Base-by-base conservation (phyloP, 768 basidiomycete genomes). In the Agaricus sinodeliciosus region DNA sequence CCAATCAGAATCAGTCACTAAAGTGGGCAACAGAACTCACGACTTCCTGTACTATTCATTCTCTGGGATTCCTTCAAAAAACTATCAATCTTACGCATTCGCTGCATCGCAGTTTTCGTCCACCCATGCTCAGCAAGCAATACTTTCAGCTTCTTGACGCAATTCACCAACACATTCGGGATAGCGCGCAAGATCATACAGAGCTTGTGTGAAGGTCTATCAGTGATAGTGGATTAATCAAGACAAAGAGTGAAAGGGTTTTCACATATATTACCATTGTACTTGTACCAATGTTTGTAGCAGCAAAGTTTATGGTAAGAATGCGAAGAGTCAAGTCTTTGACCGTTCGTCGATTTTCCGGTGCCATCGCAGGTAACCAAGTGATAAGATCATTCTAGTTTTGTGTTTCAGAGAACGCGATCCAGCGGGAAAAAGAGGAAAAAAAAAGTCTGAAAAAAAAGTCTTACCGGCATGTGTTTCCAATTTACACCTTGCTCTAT, bases 41-140 rank as follows among this genome's bases (percentile, higher is more conserved):
- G n/a, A n/a, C 45, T 51, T 3, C 34, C 18, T 9, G 22, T 26
- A 6, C 53, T 49, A 43, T 49, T 49, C 28, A 59, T 35, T 3
- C 63, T 44, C 13, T 57, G 59, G 8, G 69, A 69, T 54, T 77
- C 76, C 48, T 70, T 69, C 22, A 77, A 51, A 57, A 77, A 75
- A 52, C 76, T 78, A 51, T 77, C 74, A 9, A 77, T 43, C 56
- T 72, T 71, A 49, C 63, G 62, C 67, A 78, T 67, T 48, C 70
- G 70, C 13, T 59, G 60, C 46, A 76, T 56, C 1, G 67, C 60
- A 9, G 60, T 55, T 48, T 71, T 71, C 0, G 63, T 63, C 67
- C 70, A 75, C 18, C 66, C 72, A 13, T 72, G 63, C 6, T 63
- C 57, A 0, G 49, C 41, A n/a, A 73, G n/a, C 43, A 9, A 72